phyloP scores from a whole-genome alignment of 495 filamentous ascomycete species.

The Aspergillus bridgeri region DNA sequence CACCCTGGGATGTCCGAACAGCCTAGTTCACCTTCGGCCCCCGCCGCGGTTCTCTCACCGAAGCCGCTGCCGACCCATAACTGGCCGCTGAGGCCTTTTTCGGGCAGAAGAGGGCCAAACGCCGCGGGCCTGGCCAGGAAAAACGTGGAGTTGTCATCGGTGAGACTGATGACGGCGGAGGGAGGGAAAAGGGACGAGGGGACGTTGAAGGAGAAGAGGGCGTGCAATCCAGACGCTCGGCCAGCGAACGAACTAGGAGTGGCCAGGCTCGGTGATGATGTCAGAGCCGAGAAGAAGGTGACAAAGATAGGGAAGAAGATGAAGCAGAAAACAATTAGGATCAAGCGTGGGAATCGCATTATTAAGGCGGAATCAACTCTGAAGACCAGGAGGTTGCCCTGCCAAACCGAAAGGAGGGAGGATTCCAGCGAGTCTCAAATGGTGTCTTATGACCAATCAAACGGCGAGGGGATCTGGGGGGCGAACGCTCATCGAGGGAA shows the following conservation, averaged over 20 bases:
- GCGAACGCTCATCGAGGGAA: conserved; percentile 39
- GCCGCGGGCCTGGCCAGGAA: conserved; percentile 91
- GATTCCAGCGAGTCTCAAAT: neutral
- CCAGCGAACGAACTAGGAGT: conserved; percentile 39
- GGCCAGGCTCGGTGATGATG: conserved; percentile 37
- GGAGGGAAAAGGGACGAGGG: conserved; percentile 84
- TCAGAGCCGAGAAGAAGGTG: conserved; percentile 49
- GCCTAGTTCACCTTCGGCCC: conserved; percentile 81
- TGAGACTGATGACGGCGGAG: conserved; percentile 90
- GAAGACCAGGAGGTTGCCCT: neutral
- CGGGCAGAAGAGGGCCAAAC: conserved; percentile 79
- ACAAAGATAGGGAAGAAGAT: conserved; percentile 52
- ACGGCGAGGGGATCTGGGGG: conserved; percentile 28
- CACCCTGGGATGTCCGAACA: conserved; percentile 97
- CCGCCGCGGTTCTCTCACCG: conserved; percentile 59
- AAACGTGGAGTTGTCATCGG: conserved; percentile 96
- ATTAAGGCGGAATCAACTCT: conserved; percentile 12
- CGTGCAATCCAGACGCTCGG: conserved; percentile 44
- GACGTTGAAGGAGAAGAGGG: conserved; percentile 62
- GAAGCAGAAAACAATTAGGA: conserved; percentile 51
- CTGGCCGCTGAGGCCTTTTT: conserved; percentile 73
- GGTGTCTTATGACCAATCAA: conserved; percentile 34
- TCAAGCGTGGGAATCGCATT: conserved; percentile 56
- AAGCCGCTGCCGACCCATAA: conserved; percentile 91
- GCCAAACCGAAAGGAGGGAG: conserved; percentile 8